These are phyloP conservation scores for Cubamyces sp. DNA, from an alignment of 768 basidiomycete species.

Conservation along the genomic window DNA sequence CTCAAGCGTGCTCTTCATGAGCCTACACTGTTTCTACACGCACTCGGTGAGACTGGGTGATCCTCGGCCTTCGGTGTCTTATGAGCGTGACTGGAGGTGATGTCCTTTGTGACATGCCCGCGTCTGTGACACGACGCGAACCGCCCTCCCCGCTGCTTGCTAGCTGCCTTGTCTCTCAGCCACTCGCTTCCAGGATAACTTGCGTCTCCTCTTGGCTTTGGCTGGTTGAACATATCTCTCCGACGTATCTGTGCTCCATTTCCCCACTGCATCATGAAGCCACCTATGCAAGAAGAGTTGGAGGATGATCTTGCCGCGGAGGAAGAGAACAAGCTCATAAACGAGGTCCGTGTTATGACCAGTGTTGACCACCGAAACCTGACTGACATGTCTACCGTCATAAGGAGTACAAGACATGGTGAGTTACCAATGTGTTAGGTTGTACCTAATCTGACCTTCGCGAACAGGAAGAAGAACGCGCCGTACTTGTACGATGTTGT, in stretches of 20 bases:
- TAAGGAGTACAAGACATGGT: constrained; percentile 90
- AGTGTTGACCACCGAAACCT: neutral
- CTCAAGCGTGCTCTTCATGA: too few species aligned
- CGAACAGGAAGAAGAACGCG: constrained; percentile 89
- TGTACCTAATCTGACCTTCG: neutral
- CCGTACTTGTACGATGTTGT: constrained; percentile 98
- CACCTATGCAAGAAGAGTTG: constrained; percentile 59
- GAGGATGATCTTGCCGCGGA: constrained; percentile 83
- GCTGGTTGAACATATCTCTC: neutral
- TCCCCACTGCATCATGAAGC: constrained; percentile 45
- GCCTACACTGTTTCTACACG: too few species aligned
- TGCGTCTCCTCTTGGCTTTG: neutral
- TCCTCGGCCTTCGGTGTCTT: neutral
- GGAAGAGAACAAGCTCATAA: constrained; percentile 87
- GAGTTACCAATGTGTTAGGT: constrained; percentile 11
- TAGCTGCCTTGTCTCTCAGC: constrained; percentile 12
- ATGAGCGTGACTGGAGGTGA: neutral
- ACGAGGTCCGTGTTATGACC: constrained; percentile 56
- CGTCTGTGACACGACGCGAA: constrained; percentile 29
- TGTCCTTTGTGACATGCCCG: constrained; percentile 19
- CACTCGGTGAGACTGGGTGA: neutral
- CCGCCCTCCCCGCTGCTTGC: neutral
- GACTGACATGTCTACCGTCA: neutral
- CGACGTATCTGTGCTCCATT: neutral
- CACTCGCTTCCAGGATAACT: neutral